Conservation (phyloP, 176 grass and related monocot species). For the Rhynchospora breviuscula region DNA sequence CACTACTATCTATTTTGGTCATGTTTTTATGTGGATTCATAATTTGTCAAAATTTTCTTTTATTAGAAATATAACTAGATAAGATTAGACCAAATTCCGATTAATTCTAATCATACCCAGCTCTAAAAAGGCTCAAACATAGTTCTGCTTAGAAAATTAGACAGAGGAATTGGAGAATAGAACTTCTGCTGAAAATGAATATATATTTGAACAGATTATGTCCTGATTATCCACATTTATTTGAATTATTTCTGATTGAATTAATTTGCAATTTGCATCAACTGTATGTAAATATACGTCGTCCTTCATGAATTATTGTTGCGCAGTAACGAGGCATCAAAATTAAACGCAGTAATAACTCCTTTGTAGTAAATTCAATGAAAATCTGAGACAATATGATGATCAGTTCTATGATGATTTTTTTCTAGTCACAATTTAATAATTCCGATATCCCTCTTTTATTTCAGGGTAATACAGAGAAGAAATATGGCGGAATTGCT, state of each 20-base stretch:
- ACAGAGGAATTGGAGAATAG: neutral
- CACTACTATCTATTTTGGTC: neutral
- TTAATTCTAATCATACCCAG: neutral
- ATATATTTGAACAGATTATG: neutral
- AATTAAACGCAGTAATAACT: neutral
- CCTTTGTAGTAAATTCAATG: neutral
- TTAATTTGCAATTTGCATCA: neutral
- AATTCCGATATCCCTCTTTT: neutral
- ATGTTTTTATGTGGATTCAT: neutral
- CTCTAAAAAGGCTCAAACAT: neutral
- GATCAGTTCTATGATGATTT: neutral
- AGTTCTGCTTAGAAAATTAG: neutral
- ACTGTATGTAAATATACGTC: neutral
- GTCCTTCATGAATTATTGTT: neutral
- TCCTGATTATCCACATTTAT: neutral
- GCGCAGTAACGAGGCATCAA: neutral
- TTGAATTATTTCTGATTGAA: neutral
- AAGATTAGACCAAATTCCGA: neutral
- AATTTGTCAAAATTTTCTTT: neutral
- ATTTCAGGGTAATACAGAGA: slow-evolving; percentile 43
- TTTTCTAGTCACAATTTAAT: neutral
- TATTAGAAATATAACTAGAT: neutral
- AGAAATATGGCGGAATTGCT: slow-evolving; percentile 80
- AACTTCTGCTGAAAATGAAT: neutral
- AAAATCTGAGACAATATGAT: neutral